phyloP scores from a whole-genome alignment of 805 yeast species.

The Isabelozyma heimii region DNA sequence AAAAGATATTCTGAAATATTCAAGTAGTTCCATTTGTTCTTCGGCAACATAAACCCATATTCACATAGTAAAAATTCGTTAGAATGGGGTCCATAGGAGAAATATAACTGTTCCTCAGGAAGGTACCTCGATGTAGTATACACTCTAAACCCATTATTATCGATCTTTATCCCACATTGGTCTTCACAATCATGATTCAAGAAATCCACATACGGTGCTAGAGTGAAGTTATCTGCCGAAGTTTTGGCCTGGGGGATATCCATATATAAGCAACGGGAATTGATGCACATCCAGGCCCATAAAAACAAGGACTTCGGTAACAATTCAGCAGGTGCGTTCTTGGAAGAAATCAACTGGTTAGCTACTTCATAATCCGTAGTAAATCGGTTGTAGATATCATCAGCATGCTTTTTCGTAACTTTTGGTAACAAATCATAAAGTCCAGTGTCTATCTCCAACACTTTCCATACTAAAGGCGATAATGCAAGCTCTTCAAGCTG shows the following conservation, averaged over 20 bases:
- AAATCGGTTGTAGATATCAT: constrained; percentile 43
- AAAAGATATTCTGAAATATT: constrained; percentile 54
- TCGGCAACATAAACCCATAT: constrained; percentile 69
- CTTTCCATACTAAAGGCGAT: constrained; percentile 66
- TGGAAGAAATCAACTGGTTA: constrained; percentile 15
- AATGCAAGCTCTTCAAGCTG: constrained; percentile 45
- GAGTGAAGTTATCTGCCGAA: constrained; percentile 67
- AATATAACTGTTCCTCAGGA: constrained; percentile 54
- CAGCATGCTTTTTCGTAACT: constrained; percentile 37
- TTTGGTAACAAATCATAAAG: constrained; percentile 43
- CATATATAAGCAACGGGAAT: constrained; percentile 88
- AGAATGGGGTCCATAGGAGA: constrained; percentile 87
- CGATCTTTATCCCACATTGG: constrained; percentile 51
- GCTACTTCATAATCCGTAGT: constrained; percentile 44
- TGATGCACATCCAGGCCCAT: constrained; percentile 84
- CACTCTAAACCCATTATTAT: constrained; percentile 53
- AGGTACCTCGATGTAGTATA: constrained; percentile 24
- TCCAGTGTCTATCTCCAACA: constrained; percentile 20
- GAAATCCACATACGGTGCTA: constrained; percentile 91
- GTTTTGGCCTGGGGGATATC: constrained; percentile 53
- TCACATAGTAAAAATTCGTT: constrained; percentile 81
- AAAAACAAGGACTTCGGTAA: constrained; percentile 33
- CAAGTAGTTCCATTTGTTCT: constrained; percentile 67
- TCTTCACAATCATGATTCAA: constrained; percentile 66
- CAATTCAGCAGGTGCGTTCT: constrained; percentile 3